Evolutionary conservation across 176 grass and related monocot genomes (phyloP), one percentile per base, ranked within the genome.

Genomic region (Chloris gayana): DNA sequence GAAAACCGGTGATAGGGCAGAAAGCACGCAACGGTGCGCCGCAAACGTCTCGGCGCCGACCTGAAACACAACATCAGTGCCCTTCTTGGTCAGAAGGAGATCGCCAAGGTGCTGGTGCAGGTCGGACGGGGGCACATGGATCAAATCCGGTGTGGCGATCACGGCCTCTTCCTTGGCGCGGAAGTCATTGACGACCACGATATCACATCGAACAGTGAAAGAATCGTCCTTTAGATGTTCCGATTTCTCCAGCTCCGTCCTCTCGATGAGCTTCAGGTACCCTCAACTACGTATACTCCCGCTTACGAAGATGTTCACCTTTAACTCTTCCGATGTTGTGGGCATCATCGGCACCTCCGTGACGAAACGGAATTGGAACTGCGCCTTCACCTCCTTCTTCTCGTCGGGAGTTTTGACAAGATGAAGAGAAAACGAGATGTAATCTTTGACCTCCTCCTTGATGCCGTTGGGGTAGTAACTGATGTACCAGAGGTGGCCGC

Each of bases 1-100:
- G 68, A 85, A 89, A 14, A 89, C 78, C 0, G 72, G 83, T 2
- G 87, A 89, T 46, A 83, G 59, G 7, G 87, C 87, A 8, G 87
- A 77, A 2, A 86, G 72, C 45, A 86, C 78, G 26, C 78, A 76
- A 58, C 58, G 32, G 31, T 89, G 87, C 1, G 87, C 83, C 0
- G 34, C 7, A 56, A 89, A 86, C 3, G 39, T 77, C 71, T 85
- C 57, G 4, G 34, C 44, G 7, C 44, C 63, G 17, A 86, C 83
- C 34, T 89, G 19, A 42, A 89, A 89, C 65, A 72, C 47, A 38
- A 86, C 78, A 49, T 89, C 83, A 14, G 83, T 47, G 4, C 39
- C 58, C 63, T 86, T 57, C 72, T 46, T 22, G 25, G 64, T 78
- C 6, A n/a, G 25, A 24, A 77, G 75, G 62, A 85, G 77, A 19